phyloP scores from a whole-genome alignment of 352 stramenopile species.

The Pythium aristosporum region DNA sequence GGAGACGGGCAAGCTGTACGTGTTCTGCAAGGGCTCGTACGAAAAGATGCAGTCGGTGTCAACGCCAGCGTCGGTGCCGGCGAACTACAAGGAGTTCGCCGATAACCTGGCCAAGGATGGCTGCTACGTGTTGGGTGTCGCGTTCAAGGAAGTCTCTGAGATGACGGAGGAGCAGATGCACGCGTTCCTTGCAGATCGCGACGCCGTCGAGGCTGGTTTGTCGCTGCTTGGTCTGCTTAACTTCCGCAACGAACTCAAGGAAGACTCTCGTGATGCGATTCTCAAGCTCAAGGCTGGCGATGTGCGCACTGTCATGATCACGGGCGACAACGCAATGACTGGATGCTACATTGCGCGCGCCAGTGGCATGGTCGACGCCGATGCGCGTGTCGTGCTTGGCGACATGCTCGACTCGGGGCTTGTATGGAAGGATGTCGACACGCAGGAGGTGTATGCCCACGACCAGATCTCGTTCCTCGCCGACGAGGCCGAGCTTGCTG shows the following conservation, averaged over 20 bases:
- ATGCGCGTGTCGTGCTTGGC: conserved; percentile 53
- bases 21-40: conserved; percentile 91
- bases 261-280: conserved; percentile 79
- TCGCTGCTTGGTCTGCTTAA: conserved; percentile 83
- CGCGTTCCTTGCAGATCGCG: conserved; percentile 35
- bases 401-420: conserved; percentile 52
- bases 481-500: conserved; percentile 42
- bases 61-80: conserved; percentile 34
- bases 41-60: conserved; percentile 78
- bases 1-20: conserved; percentile 48
- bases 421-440: conserved; percentile 67
- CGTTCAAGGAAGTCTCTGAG: conserved; percentile 48
- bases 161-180: conserved; percentile 18
- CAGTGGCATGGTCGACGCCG: conserved; percentile 56
- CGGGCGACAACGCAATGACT: conserved; percentile 82
- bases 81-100: conserved; percentile 69
- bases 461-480: neutral
- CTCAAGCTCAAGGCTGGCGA: conserved; percentile 73
- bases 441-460: neutral
- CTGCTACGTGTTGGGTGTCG: conserved; percentile 89
- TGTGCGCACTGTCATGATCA: conserved; percentile 85
- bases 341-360: conserved; percentile 74
- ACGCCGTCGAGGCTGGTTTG: conserved; percentile 74
- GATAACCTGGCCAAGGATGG: conserved; percentile 71
- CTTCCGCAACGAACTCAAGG: conserved; percentile 90